Percentiles rank a stretch among this genome's conserved stretches.
These are phyloP conservation scores for Casuarina glauca DNA, from an alignment of 306 rosid genomes.

Conservation along the genomic window DNA sequence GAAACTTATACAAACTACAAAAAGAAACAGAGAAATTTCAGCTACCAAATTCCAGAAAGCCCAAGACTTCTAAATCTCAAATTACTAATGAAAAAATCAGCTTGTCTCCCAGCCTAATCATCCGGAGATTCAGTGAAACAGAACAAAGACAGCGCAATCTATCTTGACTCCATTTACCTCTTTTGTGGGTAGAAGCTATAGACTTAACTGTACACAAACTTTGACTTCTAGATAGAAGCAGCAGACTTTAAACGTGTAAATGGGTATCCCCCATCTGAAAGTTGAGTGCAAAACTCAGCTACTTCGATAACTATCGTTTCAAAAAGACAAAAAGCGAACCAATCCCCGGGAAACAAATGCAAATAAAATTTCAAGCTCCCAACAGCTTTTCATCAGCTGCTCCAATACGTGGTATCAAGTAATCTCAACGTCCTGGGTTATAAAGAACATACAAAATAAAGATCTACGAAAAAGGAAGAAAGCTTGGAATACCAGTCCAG, in stretches of 20 bases:
- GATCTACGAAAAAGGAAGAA: neutral
- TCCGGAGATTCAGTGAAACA: slow-evolving; percentile 23
- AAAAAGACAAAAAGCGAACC: neutral
- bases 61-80: slow-evolving; percentile 13
- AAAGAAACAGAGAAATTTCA: slow-evolving; percentile 7
- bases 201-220: slow-evolving; percentile 23
- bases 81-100: neutral
- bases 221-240: slow-evolving; percentile 51
- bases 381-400: slow-evolving; percentile 5
- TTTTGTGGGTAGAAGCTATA: slow-evolving; percentile 23
- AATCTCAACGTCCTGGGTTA: neutral
- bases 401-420: neutral
- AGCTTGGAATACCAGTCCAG: slow-evolving; percentile 5
- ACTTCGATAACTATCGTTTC: slow-evolving; percentile 1
- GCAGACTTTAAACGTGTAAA: slow-evolving; percentile 37
- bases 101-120: slow-evolving; percentile 15
- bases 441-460: neutral
- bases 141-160: slow-evolving; percentile 10
- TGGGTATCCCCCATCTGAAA: slow-evolving; percentile 3
- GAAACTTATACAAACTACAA: neutral
- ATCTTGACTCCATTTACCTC: neutral
- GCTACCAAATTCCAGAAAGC: neutral
- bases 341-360: neutral
- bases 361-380: neutral
- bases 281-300: neutral